Evolutionary conservation across 331 rosid genomes (phyloP).

Genomic region (Acacia pycnantha): DNA sequence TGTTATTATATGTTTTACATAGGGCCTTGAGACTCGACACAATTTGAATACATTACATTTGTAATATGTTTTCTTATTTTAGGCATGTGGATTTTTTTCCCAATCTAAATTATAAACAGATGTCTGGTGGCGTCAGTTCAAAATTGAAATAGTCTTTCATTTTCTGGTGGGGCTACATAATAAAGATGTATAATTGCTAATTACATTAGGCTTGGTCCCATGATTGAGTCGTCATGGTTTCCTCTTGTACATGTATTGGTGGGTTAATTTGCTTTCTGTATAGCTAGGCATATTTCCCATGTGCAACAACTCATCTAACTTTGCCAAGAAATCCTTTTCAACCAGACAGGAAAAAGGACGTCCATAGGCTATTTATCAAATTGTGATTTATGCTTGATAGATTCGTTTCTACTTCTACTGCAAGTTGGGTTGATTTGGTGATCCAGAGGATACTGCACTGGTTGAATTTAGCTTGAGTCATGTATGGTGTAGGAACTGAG

Average conservation of each 20-base stretch:
- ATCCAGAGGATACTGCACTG: slow-evolving; percentile 14
- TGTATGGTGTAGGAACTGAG: slow-evolving; percentile 4
- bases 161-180: neutral
- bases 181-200: neutral
- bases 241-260: neutral
- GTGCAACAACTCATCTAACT: neutral
- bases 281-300: neutral
- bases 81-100: neutral
- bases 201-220: neutral
- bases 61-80: neutral
- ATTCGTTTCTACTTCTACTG: neutral
- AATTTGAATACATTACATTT: neutral
- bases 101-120: neutral
- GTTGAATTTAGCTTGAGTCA: slow-evolving; percentile 12
- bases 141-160: neutral
- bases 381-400: neutral
- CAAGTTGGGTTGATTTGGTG: slow-evolving; percentile 3
- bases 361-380: neutral
- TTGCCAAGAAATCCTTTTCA: neutral
- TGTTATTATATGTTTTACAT: neutral
- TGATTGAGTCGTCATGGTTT: neutral
- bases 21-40: neutral
- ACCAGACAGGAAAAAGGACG: neutral
- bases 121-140: neutral
- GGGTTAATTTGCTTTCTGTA: neutral